phyloP scores from a whole-genome alignment of 2,329 filamentous ascomycete species.

The Cladosporium sp. region DNA sequence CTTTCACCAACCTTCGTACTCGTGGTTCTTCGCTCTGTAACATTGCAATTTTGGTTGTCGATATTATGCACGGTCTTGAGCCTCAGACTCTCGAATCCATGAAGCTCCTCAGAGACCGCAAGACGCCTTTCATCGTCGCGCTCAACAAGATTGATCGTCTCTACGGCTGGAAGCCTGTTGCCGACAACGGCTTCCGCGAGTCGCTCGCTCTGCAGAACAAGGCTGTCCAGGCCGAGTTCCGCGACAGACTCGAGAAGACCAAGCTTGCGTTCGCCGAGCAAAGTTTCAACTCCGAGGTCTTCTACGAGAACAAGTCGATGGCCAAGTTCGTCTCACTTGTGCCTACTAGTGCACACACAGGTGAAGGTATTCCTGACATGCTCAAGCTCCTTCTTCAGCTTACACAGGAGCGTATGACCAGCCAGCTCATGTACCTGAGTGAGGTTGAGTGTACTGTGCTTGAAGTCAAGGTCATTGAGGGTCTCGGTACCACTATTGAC shows the following conservation, averaged over 20 bases:
- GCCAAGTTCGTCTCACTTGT: constrained; percentile 91
- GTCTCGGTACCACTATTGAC: constrained; percentile 97
- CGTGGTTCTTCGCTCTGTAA: constrained; percentile 98
- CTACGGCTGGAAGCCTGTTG: constrained; percentile 97
- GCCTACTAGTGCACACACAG: constrained; percentile 96
- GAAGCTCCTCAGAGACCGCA: constrained; percentile 85
- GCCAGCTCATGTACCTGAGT: constrained; percentile 95
- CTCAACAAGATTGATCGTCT: constrained; percentile 99
- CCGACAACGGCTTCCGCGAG: constrained; percentile 97
- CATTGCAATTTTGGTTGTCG: constrained; percentile 97
- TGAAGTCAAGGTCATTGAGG: constrained; percentile 98
- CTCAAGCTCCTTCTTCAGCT: constrained; percentile 89
- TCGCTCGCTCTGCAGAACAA: constrained; percentile 87
- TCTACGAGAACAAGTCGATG: constrained; percentile 98
- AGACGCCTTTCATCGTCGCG: constrained; percentile 97
- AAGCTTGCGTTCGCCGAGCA: constrained; percentile 95
- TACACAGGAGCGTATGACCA: constrained; percentile 96
- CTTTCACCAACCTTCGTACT: constrained; percentile 96
- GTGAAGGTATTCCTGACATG: constrained; percentile 98
- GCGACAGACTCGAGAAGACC: constrained; percentile 82
- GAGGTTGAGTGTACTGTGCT: constrained; percentile 97
- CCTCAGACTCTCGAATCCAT: constrained; percentile 97
- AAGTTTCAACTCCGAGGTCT: constrained; percentile 96
- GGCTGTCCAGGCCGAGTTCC: constrained; percentile 91
- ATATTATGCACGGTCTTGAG: constrained; percentile 99